Evolutionary conservation across 2,329 filamentous ascomycete genomes (phyloP).

Genomic region (Aspergillus aculeatinus): DNA sequence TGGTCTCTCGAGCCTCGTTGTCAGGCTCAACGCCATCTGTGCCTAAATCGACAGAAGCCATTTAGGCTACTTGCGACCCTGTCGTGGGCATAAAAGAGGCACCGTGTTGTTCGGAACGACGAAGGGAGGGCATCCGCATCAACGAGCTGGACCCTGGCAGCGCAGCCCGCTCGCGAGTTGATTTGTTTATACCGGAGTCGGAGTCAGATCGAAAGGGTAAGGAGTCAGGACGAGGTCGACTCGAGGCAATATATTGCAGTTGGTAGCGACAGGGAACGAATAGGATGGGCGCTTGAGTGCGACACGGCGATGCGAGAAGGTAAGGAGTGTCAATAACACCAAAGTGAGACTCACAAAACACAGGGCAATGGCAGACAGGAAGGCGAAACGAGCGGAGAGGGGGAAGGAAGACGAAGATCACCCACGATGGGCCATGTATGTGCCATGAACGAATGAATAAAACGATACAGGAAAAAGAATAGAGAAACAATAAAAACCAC

Average conservation of each 20-base stretch:
- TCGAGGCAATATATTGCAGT: not conserved
- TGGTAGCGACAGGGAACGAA: not conserved
- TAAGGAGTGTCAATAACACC: conserved; percentile 9
- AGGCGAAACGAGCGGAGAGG: conserved; percentile 20
- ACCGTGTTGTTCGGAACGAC: conserved; percentile 14
- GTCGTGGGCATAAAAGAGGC: conserved; percentile 28
- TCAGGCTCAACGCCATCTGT: conserved; percentile 29
- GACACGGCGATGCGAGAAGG: conserved; percentile 1
- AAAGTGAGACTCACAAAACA: conserved; percentile 7
- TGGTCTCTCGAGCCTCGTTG: conserved; percentile 28
- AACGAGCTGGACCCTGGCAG: conserved; percentile 24
- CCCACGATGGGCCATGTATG: conserved; percentile 18
- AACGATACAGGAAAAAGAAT: conserved; percentile 7
- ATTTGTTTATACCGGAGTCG: conserved; percentile 5
- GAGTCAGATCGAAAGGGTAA: not conserved
- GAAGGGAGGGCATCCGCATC: conserved; percentile 30
- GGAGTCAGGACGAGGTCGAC: not conserved
- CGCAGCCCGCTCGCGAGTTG: conserved; percentile 22
- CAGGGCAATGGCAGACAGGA: conserved; percentile 14
- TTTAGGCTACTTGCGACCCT: conserved; percentile 32
- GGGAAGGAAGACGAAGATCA: conserved; percentile 10
- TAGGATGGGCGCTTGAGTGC: conserved; percentile 3
- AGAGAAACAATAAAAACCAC: conserved; percentile 12
- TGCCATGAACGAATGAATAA: conserved; percentile 19
- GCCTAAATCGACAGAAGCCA: conserved; percentile 42